Evolutionary conservation across 2,329 filamentous ascomycete genomes (phyloP), one percentile per base, ranked within the genome.

Genomic region (Chaetomium sp.): DNA sequence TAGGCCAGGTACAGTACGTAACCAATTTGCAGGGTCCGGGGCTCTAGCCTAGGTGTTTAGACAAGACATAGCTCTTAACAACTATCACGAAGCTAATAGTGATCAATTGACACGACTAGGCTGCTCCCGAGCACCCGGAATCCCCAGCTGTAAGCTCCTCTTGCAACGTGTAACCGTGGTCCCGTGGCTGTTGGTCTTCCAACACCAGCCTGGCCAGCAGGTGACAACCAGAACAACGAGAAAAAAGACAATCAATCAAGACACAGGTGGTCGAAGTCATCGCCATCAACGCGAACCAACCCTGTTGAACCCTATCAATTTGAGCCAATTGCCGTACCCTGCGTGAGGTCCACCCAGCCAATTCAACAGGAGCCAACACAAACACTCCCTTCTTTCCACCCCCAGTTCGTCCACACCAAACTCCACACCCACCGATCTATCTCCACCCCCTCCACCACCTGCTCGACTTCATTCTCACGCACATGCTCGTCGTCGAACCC

Each of bases 41-140:
- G 29, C 29, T 31, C 29, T 31, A 31, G 29, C 29, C 29, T 31
- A 31, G 29, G 29, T 31, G 29, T 31, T 31, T 31, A 31, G 42
- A 47, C 21, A 47, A 47, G 42, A 47, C 16, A 47, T 47, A 47
- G 42, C 42, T 5, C 42, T 47, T 47, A 47, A 47, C 42, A 47
- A 47, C 42, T 47, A 47, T 47, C 42, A 47, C 13, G 13, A 47
- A 47, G 42, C 42, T 47, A 47, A 47, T 47, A 47, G 42, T 47
- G 42, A 47, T 47, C 16, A 47, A 47, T 47, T 47, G 42, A 47
- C 42, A 47, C 42, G 42, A 47, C 42, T 47, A 19, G 9, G 21
- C 42, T 47, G 21, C 42, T 19, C 42, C 42, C 42, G 42, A 47
- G 21, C 42, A 21, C 42, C 42, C 42, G 42, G 42, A 47, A 47